These are phyloP conservation scores for Teratosphaeria zuluensis DNA, from an alignment of 2,329 filamentous ascomycete genomes.

Conservation along the genomic window DNA sequence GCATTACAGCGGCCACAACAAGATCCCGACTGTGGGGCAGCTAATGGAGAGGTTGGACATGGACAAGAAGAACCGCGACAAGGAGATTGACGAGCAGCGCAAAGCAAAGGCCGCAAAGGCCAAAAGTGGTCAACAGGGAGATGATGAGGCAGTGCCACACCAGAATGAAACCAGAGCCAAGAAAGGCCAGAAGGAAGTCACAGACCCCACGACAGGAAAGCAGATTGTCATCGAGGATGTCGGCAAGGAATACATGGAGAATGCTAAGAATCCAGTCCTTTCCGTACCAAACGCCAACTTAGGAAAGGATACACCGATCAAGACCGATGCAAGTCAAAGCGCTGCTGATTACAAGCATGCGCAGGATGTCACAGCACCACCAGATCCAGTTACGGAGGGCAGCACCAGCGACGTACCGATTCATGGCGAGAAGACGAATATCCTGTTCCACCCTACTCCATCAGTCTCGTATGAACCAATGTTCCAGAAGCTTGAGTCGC, in stretches of 20 bases:
- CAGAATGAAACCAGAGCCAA: slow-evolving; percentile 37
- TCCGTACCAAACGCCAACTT: slow-evolving; percentile 87
- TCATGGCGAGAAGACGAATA: slow-evolving; percentile 90
- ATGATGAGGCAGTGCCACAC: slow-evolving; percentile 36
- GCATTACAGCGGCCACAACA: slow-evolving; percentile 75
- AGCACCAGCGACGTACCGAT: slow-evolving; percentile 91
- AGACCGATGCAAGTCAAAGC: slow-evolving; percentile 61
- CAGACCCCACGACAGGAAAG: slow-evolving; percentile 79
- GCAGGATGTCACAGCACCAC: slow-evolving; percentile 84
- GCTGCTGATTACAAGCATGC: slow-evolving; percentile 71
- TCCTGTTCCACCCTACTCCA: slow-evolving; percentile 90
- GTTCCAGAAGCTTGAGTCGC: slow-evolving; percentile 65
- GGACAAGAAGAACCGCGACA: slow-evolving; percentile 69
- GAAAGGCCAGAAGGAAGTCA: slow-evolving; percentile 52
- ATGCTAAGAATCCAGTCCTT: slow-evolving; percentile 64
- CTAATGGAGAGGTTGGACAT: slow-evolving; percentile 70
- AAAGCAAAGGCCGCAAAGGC: slow-evolving; percentile 67
- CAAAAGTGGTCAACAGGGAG: slow-evolving; percentile 29
- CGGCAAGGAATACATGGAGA: slow-evolving; percentile 57
- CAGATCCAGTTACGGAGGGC: slow-evolving; percentile 71
- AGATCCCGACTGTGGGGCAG: slow-evolving; percentile 77
- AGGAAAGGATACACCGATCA: slow-evolving; percentile 60
- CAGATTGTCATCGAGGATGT: slow-evolving; percentile 80
- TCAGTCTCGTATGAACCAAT: slow-evolving; percentile 84
- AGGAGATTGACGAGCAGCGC: slow-evolving; percentile 53